Conservation (phyloP, 768 basidiomycete species). For the Termitomyces sp. region DNA sequence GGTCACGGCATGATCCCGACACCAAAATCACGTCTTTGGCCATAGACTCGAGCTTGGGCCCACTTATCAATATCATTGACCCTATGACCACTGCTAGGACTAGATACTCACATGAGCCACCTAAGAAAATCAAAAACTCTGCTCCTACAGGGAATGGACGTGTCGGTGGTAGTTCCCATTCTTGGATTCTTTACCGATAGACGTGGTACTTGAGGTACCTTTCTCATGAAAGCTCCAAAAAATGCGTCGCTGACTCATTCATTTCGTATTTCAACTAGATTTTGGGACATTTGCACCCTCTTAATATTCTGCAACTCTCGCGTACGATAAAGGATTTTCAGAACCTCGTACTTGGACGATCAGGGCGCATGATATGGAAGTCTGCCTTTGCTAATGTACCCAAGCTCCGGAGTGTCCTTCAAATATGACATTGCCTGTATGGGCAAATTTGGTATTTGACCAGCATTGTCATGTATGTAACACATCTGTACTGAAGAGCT, state of each 20-base stretch:
- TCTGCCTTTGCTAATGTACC: constrained; percentile 18
- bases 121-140: neutral
- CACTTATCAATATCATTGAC: no score
- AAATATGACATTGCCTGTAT: constrained; percentile 22
- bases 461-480: constrained; percentile 25
- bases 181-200: neutral
- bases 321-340: constrained; percentile 27
- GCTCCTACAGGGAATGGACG: neutral
- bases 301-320: constrained; percentile 28
- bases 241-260: neutral
- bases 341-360: constrained; percentile 20
- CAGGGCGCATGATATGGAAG: constrained; percentile 21
- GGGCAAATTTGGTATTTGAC: constrained; percentile 25
- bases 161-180: neutral
- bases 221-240: neutral
- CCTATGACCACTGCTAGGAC: no score
- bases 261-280: neutral
- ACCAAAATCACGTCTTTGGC: no score
- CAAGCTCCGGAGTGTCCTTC: constrained; percentile 23
- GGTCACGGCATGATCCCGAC: no score
- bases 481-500: neutral
- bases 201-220: neutral
- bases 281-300: constrained; percentile 22
- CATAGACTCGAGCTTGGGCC: no score
- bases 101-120: no score